These are phyloP conservation scores for Leucosporidium yakuticum DNA, from an alignment of 768 basidiomycete species.

Conservation along the genomic window DNA sequence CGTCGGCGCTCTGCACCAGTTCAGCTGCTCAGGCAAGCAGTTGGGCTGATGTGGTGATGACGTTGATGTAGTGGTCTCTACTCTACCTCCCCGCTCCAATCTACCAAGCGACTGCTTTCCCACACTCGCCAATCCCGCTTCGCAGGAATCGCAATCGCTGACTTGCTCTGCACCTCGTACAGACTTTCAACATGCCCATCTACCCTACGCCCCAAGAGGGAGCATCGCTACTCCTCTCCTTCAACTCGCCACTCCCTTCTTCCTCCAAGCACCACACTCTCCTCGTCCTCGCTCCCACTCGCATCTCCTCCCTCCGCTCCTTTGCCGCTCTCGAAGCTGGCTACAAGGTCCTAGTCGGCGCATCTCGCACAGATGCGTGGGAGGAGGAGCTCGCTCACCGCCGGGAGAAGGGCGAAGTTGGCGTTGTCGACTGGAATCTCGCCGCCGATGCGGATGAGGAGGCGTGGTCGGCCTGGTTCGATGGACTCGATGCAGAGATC, in stretches of 20 bases:
- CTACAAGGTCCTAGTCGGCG: slow-evolving; percentile 30
- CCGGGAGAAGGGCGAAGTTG: slow-evolving; percentile 52
- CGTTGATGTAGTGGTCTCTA: no score
- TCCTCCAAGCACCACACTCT: slow-evolving; percentile 47
- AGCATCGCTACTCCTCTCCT: slow-evolving; percentile 73
- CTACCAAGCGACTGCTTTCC: no score
- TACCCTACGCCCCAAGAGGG: slow-evolving; percentile 44
- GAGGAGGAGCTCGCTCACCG: slow-evolving; percentile 59
- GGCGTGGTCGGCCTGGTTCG: slow-evolving; percentile 24
- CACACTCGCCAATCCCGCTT: no score
- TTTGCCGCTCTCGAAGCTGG: slow-evolving; percentile 46
- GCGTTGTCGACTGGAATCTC: slow-evolving; percentile 50
- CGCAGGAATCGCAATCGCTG: no score
- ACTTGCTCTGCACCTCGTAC: no score
- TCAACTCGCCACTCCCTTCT: slow-evolving; percentile 49
- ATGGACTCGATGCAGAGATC: not conserved
- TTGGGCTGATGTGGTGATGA: no score
- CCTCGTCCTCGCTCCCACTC: slow-evolving; percentile 70
- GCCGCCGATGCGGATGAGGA: not conserved
- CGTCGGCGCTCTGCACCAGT: no score
- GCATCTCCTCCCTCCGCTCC: slow-evolving; percentile 75
- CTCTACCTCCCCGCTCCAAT: no score
- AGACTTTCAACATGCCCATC: not conserved
- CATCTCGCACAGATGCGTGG: not conserved
- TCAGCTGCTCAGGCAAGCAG: no score